A percentile compares a stretch with the other conserved stretches of the same genome.
These are phyloP conservation scores for Pichia sp. DNA, from an alignment of 1,139 yeast genomes.

Conservation along the genomic window DNA sequence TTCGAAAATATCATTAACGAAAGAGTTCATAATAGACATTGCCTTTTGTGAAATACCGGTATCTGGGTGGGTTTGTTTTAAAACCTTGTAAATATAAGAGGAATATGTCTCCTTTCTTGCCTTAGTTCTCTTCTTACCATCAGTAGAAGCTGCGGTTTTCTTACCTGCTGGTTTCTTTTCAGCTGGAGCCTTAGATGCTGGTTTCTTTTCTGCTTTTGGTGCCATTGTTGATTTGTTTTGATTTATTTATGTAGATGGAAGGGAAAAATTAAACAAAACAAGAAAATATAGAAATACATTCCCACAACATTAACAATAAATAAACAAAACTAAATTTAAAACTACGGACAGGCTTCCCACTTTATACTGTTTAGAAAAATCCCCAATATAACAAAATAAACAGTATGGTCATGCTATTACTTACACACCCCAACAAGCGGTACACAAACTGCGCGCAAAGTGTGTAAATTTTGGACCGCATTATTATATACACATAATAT, in stretches of 20 bases:
- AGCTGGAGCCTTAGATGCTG: constrained; percentile 98
- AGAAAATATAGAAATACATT: too few relatives aligned
- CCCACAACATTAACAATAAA: too few relatives aligned
- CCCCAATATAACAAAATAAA: too few relatives aligned
- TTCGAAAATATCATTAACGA: constrained; percentile 93
- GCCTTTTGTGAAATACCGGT: constrained; percentile 99
- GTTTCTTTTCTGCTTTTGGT: constrained; percentile 98
- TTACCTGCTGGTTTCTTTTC: constrained; percentile 96
- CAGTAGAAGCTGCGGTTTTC: constrained; percentile 79
- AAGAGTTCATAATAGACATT: constrained; percentile 98
- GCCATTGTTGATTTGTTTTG: constrained; percentile 56
- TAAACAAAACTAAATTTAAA: too few relatives aligned
- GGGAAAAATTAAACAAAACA: too few relatives aligned
- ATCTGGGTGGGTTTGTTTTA: constrained; percentile 99
- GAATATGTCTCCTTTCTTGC: constrained; percentile 99
- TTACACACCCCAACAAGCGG: too few relatives aligned
- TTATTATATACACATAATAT: not conserved
- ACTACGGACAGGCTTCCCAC: too few relatives aligned
- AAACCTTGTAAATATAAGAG: constrained; percentile 96
- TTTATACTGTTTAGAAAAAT: too few relatives aligned
- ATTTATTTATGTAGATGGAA: not conserved
- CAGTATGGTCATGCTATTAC: too few relatives aligned
- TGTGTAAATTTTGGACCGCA: not conserved
- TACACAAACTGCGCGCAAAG: not conserved
- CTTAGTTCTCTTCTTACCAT: constrained; percentile 91